Evolutionary conservation across 805 yeast species (phyloP), one percentile per base, ranked within the genome.

Genomic region (Ogataea minuta): DNA sequence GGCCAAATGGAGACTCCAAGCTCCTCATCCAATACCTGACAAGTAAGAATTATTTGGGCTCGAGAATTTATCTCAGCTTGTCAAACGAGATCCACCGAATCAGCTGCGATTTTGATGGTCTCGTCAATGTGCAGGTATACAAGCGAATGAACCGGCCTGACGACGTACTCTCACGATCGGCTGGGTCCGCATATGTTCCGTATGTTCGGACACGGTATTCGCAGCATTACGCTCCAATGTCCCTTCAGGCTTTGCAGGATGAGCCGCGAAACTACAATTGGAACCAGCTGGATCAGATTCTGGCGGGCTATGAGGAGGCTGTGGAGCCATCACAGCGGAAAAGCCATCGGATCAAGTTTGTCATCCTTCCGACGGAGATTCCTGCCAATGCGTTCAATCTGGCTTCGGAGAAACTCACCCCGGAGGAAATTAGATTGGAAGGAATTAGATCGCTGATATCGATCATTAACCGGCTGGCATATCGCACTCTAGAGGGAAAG

Each of bases 381-480:
- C 82, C 89, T 0, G 72, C 77, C 41, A 71, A 71, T 47, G 68
- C 71, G 42, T 63, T 46, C 63, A 57, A 56, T 8, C 36, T 60
- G 6, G 56, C 56, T 1, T 75, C 72, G 45, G 96, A 87, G 50
- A 71, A 72, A 17, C 66, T 90, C 35, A 75, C 79, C 0, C 79
- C 83, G 3, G 99, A 91, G 56, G 98, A 91, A 60, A 75, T 84
- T n/a, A 66, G 95, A 40, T 73, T 91, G n/a, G 98, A 91, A 58
- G 99, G 98, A 0, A 66, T 91, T 14, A 68, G 91, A 31, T 77
- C 79, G 31, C 63, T 86, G 45, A 81, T 82, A 42, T 68, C 77
- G 1, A 62, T 76, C 20, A 74, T 89, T 10, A 81, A 82, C 47
- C 72, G 79, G 46, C 75, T 81, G 2, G 67, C 72, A 31, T 73